Conservation (phyloP, 352 stramenopile genomes). For the Phytophthora litchii region DNA sequence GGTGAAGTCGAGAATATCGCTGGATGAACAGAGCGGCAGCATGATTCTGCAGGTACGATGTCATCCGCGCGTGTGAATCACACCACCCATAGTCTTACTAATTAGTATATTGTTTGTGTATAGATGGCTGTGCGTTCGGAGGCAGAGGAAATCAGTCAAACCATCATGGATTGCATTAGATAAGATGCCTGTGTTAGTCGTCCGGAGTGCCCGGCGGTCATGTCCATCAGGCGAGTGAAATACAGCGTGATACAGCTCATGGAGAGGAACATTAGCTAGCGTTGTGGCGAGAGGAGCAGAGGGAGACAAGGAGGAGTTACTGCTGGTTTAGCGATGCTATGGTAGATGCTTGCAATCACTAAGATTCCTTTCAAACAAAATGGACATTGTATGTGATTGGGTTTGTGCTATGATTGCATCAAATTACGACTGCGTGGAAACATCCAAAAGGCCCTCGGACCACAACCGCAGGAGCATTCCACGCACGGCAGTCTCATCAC, state of each 20-base stretch:
- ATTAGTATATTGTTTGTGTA: slow-evolving; percentile 18
- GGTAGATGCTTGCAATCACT: slow-evolving; percentile 32
- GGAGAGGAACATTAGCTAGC: slow-evolving; percentile 34
- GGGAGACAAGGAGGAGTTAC: slow-evolving; percentile 19
- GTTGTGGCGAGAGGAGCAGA: slow-evolving; percentile 14
- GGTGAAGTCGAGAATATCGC: slow-evolving; percentile 95
- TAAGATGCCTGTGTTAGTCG: slow-evolving; percentile 47
- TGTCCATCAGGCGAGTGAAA: slow-evolving; percentile 26
- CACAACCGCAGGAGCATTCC: slow-evolving; percentile 86
- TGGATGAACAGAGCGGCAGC: slow-evolving; percentile 89
- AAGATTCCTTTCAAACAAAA: slow-evolving; percentile 26
- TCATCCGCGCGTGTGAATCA: not conserved
- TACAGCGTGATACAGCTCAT: slow-evolving; percentile 26
- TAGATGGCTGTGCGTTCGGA: slow-evolving; percentile 97
- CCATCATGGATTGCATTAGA: slow-evolving; percentile 97
- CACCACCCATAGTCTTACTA: slow-evolving; percentile 2
- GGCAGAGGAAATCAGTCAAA: slow-evolving; percentile 93
- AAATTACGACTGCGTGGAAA: slow-evolving; percentile 29
- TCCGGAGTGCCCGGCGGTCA: slow-evolving; percentile 10
- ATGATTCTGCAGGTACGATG: slow-evolving; percentile 89
- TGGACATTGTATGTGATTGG: slow-evolving; percentile 56
- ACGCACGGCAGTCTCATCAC: slow-evolving; percentile 67
- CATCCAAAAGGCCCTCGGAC: slow-evolving; percentile 69
- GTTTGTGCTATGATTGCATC: slow-evolving; percentile 15
- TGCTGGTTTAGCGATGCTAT: slow-evolving; percentile 20